A percentile compares a stretch with the other conserved stretches of the same genome.
Conservation (phyloP, 2,329 filamentous ascomycete genomes). For the Leptographium lundbergii region DNA sequence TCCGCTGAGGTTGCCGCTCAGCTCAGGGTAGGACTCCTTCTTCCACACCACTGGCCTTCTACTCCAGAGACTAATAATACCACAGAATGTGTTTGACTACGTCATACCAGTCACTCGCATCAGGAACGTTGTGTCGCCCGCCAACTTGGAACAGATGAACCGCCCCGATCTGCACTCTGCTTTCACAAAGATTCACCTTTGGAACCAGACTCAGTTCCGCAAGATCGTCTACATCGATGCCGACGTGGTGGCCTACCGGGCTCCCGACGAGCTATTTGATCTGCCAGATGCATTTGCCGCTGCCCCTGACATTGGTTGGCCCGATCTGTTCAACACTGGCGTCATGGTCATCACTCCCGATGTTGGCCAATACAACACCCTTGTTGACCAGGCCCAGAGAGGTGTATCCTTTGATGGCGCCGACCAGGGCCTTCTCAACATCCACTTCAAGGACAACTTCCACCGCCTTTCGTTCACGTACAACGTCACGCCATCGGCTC, state of each 20-base stretch:
- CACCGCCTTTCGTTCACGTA: constrained; percentile 88
- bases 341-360: constrained; percentile 85
- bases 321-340: constrained; percentile 95
- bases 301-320: constrained; percentile 93
- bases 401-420: constrained; percentile 95
- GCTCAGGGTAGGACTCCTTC: constrained; percentile 46
- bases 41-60: background rate
- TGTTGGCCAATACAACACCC: constrained; percentile 74
- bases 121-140: constrained; percentile 54
- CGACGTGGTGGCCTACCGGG: constrained; percentile 80
- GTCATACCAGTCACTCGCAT: constrained; percentile 75
- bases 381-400: constrained; percentile 69
- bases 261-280: constrained; percentile 85
- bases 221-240: constrained; percentile 93
- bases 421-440: constrained; percentile 90
- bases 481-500: constrained; percentile 91
- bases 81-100: constrained; percentile 71
- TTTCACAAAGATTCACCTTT: constrained; percentile 93
- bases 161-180: constrained; percentile 80
- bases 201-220: constrained; percentile 80
- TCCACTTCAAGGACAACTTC: constrained; percentile 76
- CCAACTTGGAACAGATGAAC: constrained; percentile 85
- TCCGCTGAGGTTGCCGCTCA: constrained; percentile 63
- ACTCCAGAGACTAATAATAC: background rate
- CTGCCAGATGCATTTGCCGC: constrained; percentile 49